Evolutionary conservation across 2,329 filamentous ascomycete genomes (phyloP).

Genomic region (Massarina eburnea): DNA sequence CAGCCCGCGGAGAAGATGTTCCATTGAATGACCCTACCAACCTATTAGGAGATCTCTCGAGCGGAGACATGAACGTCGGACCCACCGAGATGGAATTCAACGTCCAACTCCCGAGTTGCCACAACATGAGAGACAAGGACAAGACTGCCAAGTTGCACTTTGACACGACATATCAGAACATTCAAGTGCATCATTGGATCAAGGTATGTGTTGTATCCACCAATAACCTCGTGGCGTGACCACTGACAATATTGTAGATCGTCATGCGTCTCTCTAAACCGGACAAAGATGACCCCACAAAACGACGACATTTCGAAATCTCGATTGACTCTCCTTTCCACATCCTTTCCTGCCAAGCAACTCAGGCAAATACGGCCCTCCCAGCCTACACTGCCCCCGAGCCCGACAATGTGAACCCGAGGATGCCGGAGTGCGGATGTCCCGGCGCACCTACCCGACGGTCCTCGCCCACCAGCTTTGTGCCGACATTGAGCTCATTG

Average conservation of each 20-base stretch:
- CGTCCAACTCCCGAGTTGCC: conserved; percentile 86
- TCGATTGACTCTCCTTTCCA: conserved; percentile 96
- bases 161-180: conserved; percentile 90
- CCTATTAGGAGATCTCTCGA: conserved; percentile 75
- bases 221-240: background rate
- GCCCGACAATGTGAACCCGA: conserved; percentile 29
- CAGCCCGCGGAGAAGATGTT: conserved; percentile 58
- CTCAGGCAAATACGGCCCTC: conserved; percentile 81
- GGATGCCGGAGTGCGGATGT: conserved; percentile 61
- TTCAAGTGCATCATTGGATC: conserved; percentile 95
- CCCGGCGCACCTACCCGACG: conserved; percentile 62
- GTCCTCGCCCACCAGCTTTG: conserved; percentile 50
- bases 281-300: conserved; percentile 74
- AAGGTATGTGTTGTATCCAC: conserved; percentile 61
- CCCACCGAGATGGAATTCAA: conserved; percentile 95
- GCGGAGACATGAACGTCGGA: conserved; percentile 72
- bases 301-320: conserved; percentile 89
- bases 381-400: conserved; percentile 73
- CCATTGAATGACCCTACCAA: conserved; percentile 63
- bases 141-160: conserved; percentile 70
- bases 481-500: conserved; percentile 63
- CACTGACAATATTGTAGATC: conserved; percentile 58
- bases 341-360: conserved; percentile 90
- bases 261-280: conserved; percentile 88
- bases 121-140: conserved; percentile 76